Conservation (phyloP, 331 rosid species). For the Pyracantha coccinea region DNA sequence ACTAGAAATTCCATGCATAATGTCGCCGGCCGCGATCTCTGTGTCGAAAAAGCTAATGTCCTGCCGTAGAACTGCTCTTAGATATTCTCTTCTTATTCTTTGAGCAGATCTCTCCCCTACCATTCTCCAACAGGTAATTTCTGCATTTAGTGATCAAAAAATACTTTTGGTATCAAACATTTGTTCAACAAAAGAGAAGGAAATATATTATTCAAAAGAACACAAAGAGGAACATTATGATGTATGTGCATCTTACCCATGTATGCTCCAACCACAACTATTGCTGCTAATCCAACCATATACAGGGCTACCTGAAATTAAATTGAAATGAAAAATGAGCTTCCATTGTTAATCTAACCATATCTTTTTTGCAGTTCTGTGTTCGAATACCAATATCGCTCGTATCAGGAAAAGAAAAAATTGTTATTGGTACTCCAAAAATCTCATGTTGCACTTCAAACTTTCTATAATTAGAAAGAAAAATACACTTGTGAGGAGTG, state of each 20-base stretch:
- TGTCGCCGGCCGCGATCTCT: constrained; percentile 53
- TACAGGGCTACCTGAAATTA: constrained; percentile 52
- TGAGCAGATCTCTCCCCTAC: constrained; percentile 87
- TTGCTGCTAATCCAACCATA: constrained; percentile 64
- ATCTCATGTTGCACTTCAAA: no score
- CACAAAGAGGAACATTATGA: not conserved
- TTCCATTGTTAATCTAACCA: not conserved
- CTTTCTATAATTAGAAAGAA: no score
- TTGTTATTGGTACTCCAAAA: no score
- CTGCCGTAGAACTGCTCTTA: constrained; percentile 66
- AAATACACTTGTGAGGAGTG: no score
- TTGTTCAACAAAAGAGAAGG: not conserved
- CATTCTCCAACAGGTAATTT: constrained; percentile 89
- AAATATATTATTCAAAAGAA: not conserved
- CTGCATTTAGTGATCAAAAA: constrained; percentile 33
- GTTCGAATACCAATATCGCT: not conserved
- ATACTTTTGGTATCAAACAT: not conserved
- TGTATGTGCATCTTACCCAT: constrained; percentile 43
- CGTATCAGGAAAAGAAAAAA: not conserved
- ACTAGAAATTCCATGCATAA: constrained; percentile 93
- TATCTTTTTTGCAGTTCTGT: not conserved
- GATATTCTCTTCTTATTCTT: constrained; percentile 66
- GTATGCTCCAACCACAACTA: constrained; percentile 75
- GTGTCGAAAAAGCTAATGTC: constrained; percentile 68
- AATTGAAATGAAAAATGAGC: not conserved